Base-by-base conservation (phyloP, 2,329 filamentous ascomycete species). In the Neoarthrinium moseri region DNA sequence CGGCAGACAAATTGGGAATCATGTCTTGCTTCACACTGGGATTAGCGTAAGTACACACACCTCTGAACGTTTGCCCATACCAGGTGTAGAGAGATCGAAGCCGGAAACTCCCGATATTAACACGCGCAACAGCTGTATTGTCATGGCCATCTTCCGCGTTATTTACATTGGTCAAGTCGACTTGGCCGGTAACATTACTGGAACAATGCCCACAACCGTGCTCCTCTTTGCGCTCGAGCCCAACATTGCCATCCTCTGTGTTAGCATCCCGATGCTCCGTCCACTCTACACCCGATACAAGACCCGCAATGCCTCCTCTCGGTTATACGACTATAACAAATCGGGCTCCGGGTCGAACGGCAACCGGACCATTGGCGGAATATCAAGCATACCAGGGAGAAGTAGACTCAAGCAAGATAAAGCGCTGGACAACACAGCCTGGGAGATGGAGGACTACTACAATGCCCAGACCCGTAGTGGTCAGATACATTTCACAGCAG, bases 171-270 rank as follows among this genome's bases (percentile, higher is more conserved):
- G 61, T 4, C 60, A 56, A 1, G 64, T 71, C 48, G 65, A 70
- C 38, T 50, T 70, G 20, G 55, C 48, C 36, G 42, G 6, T 20
- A 64, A 71, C 47, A 49, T 71, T 21, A 70, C 68, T 0, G 65
- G 61, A 2, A 70, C 67, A 21, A 70, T 70, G 64, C 56, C 67
- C 10, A 64, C 65, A 11, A 67, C 66, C 1, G 54, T 67, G 30
- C 66, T 71, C 46, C 65, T 69, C 44, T 68, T 67, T 49, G 63
- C 60, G 32, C 56, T 70, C 20, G 69, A 71, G 43, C 66, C 68
- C 0, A 68, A 67, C 41, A 58, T 52, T 5, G 35, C 35, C 13
- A 22, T 38, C 7, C 17, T 38, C 17, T 38, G 35, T 20, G 35
- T 38, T 20, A 38, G 35, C 20, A 38, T 38, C 17, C 35, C 35